These are phyloP conservation scores for Kregervanrija pseudodelftensis DNA, from an alignment of 805 yeast species.

Conservation along the genomic window DNA sequence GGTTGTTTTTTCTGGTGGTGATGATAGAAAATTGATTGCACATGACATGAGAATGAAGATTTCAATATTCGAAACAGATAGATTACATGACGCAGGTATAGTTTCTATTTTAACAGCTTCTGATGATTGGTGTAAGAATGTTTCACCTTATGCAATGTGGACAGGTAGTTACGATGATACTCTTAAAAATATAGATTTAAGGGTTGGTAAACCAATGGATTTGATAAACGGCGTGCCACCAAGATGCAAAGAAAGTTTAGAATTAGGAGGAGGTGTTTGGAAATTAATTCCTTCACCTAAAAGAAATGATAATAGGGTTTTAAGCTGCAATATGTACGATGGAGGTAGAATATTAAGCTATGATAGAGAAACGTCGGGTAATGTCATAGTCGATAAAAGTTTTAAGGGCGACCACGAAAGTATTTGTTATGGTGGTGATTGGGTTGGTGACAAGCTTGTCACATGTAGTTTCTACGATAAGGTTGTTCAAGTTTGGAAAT, in stretches of 20 bases:
- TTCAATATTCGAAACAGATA: slow-evolving; percentile 30
- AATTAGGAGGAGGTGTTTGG: slow-evolving; percentile 96
- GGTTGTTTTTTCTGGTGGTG: slow-evolving; percentile 83
- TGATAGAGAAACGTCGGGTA: slow-evolving; percentile 17
- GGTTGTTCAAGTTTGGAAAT: slow-evolving; percentile 68
- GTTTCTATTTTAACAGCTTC: slow-evolving; percentile 63
- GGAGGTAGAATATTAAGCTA: slow-evolving; percentile 69
- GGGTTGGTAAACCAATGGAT: slow-evolving; percentile 30
- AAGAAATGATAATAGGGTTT: slow-evolving; percentile 36
- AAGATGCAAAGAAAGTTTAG: slow-evolving; percentile 31
- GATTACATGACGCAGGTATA: slow-evolving; percentile 87
- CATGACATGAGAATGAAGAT: slow-evolving; percentile 52
- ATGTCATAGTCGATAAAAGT: slow-evolving; percentile 30
- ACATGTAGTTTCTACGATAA: slow-evolving; percentile 93
- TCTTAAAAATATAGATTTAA: slow-evolving; percentile 59
- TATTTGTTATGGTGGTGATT: slow-evolving; percentile 95
- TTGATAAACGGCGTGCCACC: slow-evolving; percentile 44
- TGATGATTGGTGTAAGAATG: slow-evolving; percentile 32
- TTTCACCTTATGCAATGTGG: slow-evolving; percentile 45
- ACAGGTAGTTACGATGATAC: slow-evolving; percentile 93
- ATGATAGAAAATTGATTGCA: slow-evolving; percentile 69
- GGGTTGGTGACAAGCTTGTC: slow-evolving; percentile 53
- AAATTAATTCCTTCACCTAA: slow-evolving; percentile 63
- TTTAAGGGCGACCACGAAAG: slow-evolving; percentile 73
- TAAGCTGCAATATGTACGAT: slow-evolving; percentile 91